phyloP scores from a whole-genome alignment of 768 basidiomycete species.

The Kwoniella sp. region DNA sequence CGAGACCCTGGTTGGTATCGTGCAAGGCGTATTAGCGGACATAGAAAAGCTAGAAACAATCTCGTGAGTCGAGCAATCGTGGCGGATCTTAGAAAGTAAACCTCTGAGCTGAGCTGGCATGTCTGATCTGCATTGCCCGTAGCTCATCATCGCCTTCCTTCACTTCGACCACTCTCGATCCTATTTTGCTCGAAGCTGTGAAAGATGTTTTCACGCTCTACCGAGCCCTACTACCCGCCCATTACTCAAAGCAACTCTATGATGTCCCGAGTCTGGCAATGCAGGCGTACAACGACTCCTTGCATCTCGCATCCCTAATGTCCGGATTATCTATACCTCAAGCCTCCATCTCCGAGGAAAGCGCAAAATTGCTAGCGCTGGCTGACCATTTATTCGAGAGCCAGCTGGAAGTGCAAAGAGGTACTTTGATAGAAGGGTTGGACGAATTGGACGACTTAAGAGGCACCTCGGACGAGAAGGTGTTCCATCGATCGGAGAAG shows the following conservation, averaged over 20 bases:
- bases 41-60: constrained; percentile 63
- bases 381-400: constrained; percentile 73
- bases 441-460: constrained; percentile 9
- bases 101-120: too few species aligned
- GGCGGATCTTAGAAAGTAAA: too few species aligned
- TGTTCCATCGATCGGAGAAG: constrained; percentile 69
- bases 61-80: constrained; percentile 56
- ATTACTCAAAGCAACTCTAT: constrained; percentile 60
- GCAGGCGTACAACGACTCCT: constrained; percentile 79
- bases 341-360: constrained; percentile 35
- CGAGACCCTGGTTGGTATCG: constrained; percentile 36
- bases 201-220: constrained; percentile 74
- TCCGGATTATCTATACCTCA: not conserved
- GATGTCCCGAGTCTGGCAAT: constrained; percentile 64
- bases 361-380: constrained; percentile 59
- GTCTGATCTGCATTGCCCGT: not conserved
- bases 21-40: constrained; percentile 33
- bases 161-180: constrained; percentile 40
- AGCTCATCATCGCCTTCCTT: constrained; percentile 57
- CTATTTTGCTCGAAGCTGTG: constrained; percentile 64
- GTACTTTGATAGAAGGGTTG: constrained; percentile 8
- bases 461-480: constrained; percentile 54
- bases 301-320: constrained; percentile 60
- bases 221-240: constrained; percentile 74
- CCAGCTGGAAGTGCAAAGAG: constrained; percentile 64